Evolutionary conservation across 371 early-diverging fungal genomes (phyloP), one percentile per base, ranked within the genome.

Genomic region (Blakeslea trispora): DNA sequence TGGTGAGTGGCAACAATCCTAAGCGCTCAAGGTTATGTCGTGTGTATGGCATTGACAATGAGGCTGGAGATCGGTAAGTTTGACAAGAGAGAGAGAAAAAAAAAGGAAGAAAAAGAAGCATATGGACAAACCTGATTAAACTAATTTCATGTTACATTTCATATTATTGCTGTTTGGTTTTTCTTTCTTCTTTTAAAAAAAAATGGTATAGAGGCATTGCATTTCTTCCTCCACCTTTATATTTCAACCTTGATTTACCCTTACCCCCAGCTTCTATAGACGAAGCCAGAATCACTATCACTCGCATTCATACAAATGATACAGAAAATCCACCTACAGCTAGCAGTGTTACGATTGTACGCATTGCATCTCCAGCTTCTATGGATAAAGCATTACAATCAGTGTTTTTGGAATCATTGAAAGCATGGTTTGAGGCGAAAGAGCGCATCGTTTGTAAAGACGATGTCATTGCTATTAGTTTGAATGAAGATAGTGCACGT

Each of bases 351-450:
- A 84, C 79, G 3, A 77, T 94, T 19, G 86, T 92, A 8, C 80
- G 93, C 10, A 76, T 94, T 2, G 88, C 93, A 0, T 88, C 91
- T 4, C 87, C 90, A 3, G 57, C 82, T 5, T 85, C 89, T 0
- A 87, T 85, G 55, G 88, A 91, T 56, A 86, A 85, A 55, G 75
- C 81, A 9, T 48, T 90, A 5, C 87, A 92, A 59, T 67, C 75
- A 0, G 77, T 81, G 1, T 79, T 82, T 35, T 60, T 90, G 21
- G 83, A 83, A 22, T 85, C 84, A 2, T 63, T 91, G 22, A 83
- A 84, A 59, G 61, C 67, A 9, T 88, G 88, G 90, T 89, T 92
- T 53, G 84, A 81, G 57, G 77, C 68, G 22, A 76, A 75, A n/a
- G 78, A 84, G 35, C 75, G 90, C 11, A 81, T 90, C 3, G 86